Percentiles rank a stretch among this genome's conserved stretches.
Conservation (phyloP, 139 green algal species). For the Chlorella sp. region DNA sequence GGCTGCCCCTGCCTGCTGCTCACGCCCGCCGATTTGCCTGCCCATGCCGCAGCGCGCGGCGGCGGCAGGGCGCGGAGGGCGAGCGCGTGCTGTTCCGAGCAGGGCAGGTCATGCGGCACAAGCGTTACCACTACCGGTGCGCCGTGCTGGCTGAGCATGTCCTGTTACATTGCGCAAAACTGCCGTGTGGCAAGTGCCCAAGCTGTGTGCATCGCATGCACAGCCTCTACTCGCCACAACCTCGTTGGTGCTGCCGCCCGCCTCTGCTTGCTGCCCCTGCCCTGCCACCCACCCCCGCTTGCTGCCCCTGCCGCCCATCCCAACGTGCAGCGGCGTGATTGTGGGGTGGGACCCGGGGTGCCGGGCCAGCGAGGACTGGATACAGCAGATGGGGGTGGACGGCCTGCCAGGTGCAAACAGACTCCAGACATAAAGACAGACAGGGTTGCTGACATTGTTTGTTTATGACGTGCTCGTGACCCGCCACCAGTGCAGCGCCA, state of each 20-base stretch:
- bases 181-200: background rate
- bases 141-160: background rate
- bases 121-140: slow-evolving; percentile 55
- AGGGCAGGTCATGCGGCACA: slow-evolving; percentile 51
- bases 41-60: background rate
- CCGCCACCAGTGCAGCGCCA: background rate
- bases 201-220: background rate
- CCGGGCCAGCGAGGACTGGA: slow-evolving; percentile 57
- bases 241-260: background rate
- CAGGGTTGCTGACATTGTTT: background rate
- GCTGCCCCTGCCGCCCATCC: background rate
- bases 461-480: background rate
- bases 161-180: too few species aligned
- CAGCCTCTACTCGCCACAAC: too few species aligned
- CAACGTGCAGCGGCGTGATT: slow-evolving; percentile 52
- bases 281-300: background rate
- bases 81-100: slow-evolving; percentile 37
- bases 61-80: background rate
- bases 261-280: background rate
- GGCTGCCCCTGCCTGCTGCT: background rate
- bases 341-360: slow-evolving; percentile 65
- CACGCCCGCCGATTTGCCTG: background rate
- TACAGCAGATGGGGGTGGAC: slow-evolving; percentile 61
- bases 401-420: slow-evolving; percentile 31
- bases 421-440: too few species aligned